Evolutionary conservation across 2,329 filamentous ascomycete species (phyloP).

Genomic region (Aspergillus awamori): DNA sequence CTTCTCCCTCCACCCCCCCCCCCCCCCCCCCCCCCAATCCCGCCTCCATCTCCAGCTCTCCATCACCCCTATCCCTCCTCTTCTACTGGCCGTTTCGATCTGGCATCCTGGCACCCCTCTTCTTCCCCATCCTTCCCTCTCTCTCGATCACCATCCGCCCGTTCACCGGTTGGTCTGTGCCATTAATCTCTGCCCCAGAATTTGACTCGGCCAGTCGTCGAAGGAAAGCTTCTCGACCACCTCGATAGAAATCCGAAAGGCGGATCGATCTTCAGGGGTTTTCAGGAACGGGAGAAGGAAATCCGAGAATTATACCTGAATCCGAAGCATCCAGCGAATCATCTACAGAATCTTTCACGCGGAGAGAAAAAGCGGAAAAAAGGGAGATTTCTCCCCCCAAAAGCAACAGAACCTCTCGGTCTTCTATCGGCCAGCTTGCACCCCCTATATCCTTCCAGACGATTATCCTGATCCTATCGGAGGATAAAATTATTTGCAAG

Average conservation of each 20-base stretch:
- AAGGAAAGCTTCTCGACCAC: background rate
- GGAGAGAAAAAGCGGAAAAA: background rate
- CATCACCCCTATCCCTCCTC: background rate
- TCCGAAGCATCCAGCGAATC: constrained; percentile 4
- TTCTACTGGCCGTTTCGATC: background rate
- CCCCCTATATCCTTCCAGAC: background rate
- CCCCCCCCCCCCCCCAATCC: background rate
- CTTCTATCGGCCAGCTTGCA: background rate
- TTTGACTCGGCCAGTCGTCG: background rate
- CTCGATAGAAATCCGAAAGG: background rate
- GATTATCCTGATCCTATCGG: background rate
- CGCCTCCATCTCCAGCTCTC: background rate
- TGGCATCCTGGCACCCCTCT: constrained; percentile 1
- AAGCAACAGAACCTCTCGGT: background rate
- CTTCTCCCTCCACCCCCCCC: background rate
- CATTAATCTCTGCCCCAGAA: constrained; percentile 8
- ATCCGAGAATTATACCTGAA: background rate
- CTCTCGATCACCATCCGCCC: background rate
- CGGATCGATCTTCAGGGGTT: background rate
- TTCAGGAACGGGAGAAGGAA: background rate
- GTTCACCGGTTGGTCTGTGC: constrained; percentile 5
- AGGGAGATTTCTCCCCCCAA: background rate
- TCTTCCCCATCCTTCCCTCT: background rate
- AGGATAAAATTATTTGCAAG: background rate
- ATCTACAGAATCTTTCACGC: constrained; percentile 3